phyloP scores from a whole-genome alignment of 164 flowering plant genomes.

The Piper betle region DNA sequence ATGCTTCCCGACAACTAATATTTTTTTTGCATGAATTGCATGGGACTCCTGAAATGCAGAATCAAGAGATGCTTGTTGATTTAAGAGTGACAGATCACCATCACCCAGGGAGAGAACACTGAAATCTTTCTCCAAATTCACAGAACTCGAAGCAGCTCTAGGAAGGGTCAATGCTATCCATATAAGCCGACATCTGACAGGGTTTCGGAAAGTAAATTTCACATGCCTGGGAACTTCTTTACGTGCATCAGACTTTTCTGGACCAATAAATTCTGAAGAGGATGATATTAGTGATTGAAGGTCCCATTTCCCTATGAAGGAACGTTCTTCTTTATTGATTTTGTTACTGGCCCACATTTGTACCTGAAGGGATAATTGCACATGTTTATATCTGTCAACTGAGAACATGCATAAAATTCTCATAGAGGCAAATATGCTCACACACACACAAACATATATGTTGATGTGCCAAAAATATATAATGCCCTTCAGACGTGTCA shows the following conservation, averaged over 20 bases:
- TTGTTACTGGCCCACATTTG: slow-evolving; percentile 94
- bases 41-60: slow-evolving; percentile 45
- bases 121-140: slow-evolving; percentile 50
- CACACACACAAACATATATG: neutral
- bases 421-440: neutral
- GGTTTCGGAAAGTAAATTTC: slow-evolving; percentile 59
- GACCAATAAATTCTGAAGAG: slow-evolving; percentile 65
- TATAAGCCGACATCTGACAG: slow-evolving; percentile 77
- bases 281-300: slow-evolving; percentile 50
- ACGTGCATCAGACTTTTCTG: slow-evolving; percentile 32
- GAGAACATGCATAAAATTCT: too few relatives aligned
- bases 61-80: slow-evolving; percentile 68
- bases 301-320: slow-evolving; percentile 89
- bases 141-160: slow-evolving; percentile 56
- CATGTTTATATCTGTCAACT: neutral
- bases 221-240: slow-evolving; percentile 57
- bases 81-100: slow-evolving; percentile 49
- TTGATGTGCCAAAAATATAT: neutral
- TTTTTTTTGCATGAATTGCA: slow-evolving; percentile 79
- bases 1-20: slow-evolving; percentile 63
- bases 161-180: slow-evolving; percentile 76
- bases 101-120: slow-evolving; percentile 77
- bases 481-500: too few relatives aligned
- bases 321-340: slow-evolving; percentile 67
- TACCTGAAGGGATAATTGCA: slow-evolving; percentile 36